Evolutionary conservation across 2,329 filamentous ascomycete species (phyloP).

Genomic region (Aphanoascus verrucosus): DNA sequence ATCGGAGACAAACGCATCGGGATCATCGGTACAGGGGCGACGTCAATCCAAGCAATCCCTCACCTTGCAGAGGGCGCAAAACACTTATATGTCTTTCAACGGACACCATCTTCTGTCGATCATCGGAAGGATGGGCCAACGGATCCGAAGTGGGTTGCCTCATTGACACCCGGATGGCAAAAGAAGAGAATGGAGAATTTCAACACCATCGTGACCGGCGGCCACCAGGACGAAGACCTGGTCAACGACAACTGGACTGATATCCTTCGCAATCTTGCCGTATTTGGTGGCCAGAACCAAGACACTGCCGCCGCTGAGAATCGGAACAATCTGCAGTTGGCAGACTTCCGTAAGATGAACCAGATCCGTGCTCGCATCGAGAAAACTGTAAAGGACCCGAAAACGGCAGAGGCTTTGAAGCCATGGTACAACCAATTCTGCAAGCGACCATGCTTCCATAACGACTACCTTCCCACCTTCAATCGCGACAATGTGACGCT

Average conservation of each 20-base stretch:
- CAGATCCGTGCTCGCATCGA: constrained; percentile 39
- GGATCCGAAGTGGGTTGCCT: not conserved
- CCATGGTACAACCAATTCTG: constrained; percentile 53
- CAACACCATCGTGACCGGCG: not conserved
- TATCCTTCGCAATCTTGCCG: constrained; percentile 17
- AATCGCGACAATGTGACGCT: constrained; percentile 50
- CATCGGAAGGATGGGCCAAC: not conserved
- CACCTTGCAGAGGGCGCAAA: constrained; percentile 29
- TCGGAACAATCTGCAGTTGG: not conserved
- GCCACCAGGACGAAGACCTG: not conserved
- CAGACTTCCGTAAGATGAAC: constrained; percentile 38
- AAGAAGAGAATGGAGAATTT: constrained; percentile 16
- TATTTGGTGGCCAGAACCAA: constrained; percentile 20
- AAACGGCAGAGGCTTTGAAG: constrained; percentile 44
- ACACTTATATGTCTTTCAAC: constrained; percentile 35
- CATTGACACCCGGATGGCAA: constrained; percentile 7
- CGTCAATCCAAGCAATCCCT: constrained; percentile 34
- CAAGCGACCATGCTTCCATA: constrained; percentile 35
- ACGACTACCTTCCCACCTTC: constrained; percentile 45
- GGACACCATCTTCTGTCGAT: constrained; percentile 27
- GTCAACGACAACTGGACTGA: not conserved
- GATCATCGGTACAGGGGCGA: constrained; percentile 38
- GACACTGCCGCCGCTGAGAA: not conserved
- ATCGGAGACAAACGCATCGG: constrained; percentile 34
- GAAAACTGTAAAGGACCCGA: constrained; percentile 41